phyloP scores from a whole-genome alignment of 2,329 filamentous ascomycete genomes.

The Ceratocystis variospora region DNA sequence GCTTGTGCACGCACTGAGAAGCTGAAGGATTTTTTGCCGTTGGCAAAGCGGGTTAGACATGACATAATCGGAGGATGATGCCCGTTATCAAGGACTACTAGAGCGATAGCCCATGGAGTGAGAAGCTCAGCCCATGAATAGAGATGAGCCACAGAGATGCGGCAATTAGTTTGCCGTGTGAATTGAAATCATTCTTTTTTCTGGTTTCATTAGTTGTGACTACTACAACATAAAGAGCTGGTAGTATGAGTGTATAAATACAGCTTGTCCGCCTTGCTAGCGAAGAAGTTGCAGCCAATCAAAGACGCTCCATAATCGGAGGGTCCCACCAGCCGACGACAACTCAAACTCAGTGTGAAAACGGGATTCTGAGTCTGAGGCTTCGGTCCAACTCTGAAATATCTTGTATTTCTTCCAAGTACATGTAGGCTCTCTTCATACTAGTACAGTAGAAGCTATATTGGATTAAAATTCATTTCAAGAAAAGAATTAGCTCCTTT shows the following conservation, averaged over 20 bases:
- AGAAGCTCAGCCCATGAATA: no score
- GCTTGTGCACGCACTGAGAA: background rate
- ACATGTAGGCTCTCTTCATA: no score
- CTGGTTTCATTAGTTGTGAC: no score
- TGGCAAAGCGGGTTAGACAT: background rate
- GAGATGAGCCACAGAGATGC: no score
- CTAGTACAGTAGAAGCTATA: no score
- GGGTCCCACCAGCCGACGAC: background rate
- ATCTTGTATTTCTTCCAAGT: no score
- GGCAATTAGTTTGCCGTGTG: no score
- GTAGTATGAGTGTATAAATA: background rate
- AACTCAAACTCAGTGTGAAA: background rate
- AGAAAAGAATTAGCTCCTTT: no score
- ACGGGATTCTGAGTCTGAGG: no score
- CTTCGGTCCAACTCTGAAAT: no score
- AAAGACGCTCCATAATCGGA: slow-evolving; percentile 46
- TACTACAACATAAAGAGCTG: background rate
- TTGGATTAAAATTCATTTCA: no score
- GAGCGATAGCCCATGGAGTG: background rate
- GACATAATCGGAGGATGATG: slow-evolving; percentile 1
- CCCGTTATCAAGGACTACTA: background rate
- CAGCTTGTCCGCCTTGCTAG: background rate
- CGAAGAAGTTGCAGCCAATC: slow-evolving; percentile 38
- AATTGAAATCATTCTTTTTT: no score
- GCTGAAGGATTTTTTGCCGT: slow-evolving; percentile 3